Base-by-base conservation (phyloP, 2,329 filamentous ascomycete genomes). In the Diplodia seriata region DNA sequence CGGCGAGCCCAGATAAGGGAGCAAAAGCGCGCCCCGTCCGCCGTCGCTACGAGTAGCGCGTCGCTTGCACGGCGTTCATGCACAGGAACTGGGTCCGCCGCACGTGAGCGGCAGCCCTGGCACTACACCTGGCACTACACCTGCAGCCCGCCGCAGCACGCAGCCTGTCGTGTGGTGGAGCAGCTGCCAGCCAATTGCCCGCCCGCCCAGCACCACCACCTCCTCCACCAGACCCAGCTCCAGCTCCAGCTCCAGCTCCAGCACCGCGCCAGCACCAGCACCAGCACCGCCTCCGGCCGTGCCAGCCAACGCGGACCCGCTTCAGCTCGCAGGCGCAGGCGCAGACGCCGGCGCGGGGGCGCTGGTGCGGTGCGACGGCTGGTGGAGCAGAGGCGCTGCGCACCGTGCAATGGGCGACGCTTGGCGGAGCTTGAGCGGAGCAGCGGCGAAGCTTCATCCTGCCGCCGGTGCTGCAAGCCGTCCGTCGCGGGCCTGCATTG, bases 51-150 rank as follows among this genome's bases (percentile, higher is more conserved):
- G 55, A 43, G 55, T 43, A 49, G 47, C n/a, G 29, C 29, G 12
- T 63, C 59, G 59, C 59, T 63, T 63, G 59, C 59, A 51, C 40
- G 38, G 40, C 57, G 57, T 62, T 62, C 57, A 62, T 62, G 57
- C 57, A 40, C 43, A 63, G 59, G 59, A 63, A 36, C 59, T 63
- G 59, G 29, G 59, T 29, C 47, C 36, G 40, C 40, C 40, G 33
- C 57, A 62, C 57, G 57, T 62, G 57, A 62, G 43, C 55, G 29
- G 55, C 55, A 59, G 54, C 51, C 36, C 36, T 33, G 18, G 51
- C 51, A 31, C 31, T 56, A 20, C 54, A 56, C 36, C 36, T 33
- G 18, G 51, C 51, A 31, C 31, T 56, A 20, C 54, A 56, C 54
- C 54, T 56, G 54, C 54, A 38, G 54, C 31, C 36, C 54, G 33